A percentile compares a stretch with the other conserved stretches of the same genome.
Conservation (phyloP, 768 basidiomycete species). For the Pholiota molesta region DNA sequence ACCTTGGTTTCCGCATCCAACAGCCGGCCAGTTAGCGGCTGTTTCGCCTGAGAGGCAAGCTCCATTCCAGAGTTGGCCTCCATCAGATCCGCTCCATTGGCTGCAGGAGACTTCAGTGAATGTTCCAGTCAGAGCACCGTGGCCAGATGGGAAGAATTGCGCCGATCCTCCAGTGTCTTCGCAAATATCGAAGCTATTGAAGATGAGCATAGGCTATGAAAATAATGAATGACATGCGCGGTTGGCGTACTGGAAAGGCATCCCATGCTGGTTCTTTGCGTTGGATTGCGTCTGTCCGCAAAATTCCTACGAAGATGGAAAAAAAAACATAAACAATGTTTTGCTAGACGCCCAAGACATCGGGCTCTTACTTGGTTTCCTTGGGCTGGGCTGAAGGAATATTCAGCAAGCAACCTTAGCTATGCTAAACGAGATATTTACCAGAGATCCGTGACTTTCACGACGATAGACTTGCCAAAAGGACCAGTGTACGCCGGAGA, state of each 20-base stretch:
- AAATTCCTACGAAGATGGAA: constrained; percentile 38
- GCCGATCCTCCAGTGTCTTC: constrained; percentile 54
- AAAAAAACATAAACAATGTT: neutral
- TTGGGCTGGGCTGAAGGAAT: constrained; percentile 38
- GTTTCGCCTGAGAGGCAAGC: constrained; percentile 54
- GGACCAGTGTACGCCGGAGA: constrained; percentile 52
- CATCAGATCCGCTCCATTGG: constrained; percentile 60
- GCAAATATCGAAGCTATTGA: constrained; percentile 60
- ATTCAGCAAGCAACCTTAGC: neutral
- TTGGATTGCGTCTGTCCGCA: constrained; percentile 52
- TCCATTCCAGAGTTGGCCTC: constrained; percentile 45
- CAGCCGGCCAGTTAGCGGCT: constrained; percentile 53
- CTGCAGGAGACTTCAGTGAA: constrained; percentile 60
- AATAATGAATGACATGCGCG: too few relatives aligned
- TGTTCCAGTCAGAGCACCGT: constrained; percentile 54
- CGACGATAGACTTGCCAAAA: constrained; percentile 51
- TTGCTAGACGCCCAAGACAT: neutral
- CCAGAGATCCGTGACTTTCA: constrained; percentile 53
- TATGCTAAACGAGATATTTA: constrained; percentile 16
- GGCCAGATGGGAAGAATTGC: constrained; percentile 60
- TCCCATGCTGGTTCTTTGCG: constrained; percentile 44
- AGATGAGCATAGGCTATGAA: neutral
- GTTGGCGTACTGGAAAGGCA: constrained; percentile 50
- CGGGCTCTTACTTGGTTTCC: constrained; percentile 42
- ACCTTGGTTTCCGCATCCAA: constrained; percentile 60